Base-by-base conservation (phyloP, 768 basidiomycete species). In the Ramaria sp. region DNA sequence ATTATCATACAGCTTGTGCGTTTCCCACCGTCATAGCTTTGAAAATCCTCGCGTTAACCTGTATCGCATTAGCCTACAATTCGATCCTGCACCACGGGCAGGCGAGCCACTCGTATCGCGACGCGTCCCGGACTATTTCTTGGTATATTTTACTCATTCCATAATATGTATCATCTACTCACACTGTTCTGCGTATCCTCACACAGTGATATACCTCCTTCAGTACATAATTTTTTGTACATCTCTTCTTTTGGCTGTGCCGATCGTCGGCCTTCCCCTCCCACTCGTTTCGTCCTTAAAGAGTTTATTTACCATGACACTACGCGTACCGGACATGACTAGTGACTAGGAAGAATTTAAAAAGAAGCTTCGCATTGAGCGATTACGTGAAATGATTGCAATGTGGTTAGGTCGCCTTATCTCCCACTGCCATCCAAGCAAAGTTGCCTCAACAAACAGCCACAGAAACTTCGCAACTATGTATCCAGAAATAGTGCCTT, bases 71-170 rank as follows among this genome's bases (percentile, higher is more conserved):
- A 98, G 93, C 88, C 81, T 99, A 73, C 96, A 99, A 83, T 99
- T 98, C 72, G 96, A 99, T 74, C 96, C 96, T 67, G 96, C 96
- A 64, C 96, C 96, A 65, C 80, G 96, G 70, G 93, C 95, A 67
- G 96, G 96, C 64, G 96, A 99, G 71, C 96, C 96, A 50, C 84
- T 98, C 59, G 96, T 99, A 62, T 93, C 94, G 68, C 81, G 90
- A 72, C 87, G 90, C 71, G 90, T 91, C 72, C 90, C 90, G 67
- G 90, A 92, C 73, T 92, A 92, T 73, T 92, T 92, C 82, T 79
- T 92, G 68, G 89, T 91, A 67, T 66, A 84, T 11, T 12, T 33
- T 50, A 37, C 49, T 49, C n/a, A 37, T 38, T 34, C 53, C 20
- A 22, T 10, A 51, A 12, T 22, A 2, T n/a, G 33, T 57, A 15